These are phyloP conservation scores for Leccinellum luteum DNA, from an alignment of 768 basidiomycete species.

Conservation along the genomic window DNA sequence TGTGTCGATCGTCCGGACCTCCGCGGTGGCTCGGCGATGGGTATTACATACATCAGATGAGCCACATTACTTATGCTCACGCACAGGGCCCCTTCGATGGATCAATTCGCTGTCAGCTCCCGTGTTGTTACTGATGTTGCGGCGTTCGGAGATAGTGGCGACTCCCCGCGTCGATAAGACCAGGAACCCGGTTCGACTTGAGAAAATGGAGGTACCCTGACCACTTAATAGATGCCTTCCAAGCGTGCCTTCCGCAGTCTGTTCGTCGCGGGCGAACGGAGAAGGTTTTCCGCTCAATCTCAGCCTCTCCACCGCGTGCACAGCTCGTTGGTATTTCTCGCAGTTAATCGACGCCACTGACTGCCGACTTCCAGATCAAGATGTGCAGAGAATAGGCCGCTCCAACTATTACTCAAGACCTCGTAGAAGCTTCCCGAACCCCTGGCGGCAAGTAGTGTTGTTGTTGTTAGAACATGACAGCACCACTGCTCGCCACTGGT, in stretches of 20 bases:
- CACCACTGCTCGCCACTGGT: conserved; percentile 33
- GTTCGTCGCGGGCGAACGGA: not conserved
- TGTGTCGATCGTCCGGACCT: not conserved
- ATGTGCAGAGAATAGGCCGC: conserved; percentile 93
- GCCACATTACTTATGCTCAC: not conserved
- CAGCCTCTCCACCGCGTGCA: not conserved
- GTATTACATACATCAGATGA: not conserved
- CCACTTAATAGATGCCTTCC: not conserved
- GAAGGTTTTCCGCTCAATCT: not conserved
- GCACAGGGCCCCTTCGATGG: not conserved
- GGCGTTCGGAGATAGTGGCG: not conserved
- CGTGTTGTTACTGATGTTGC: not conserved
- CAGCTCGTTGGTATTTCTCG: not conserved
- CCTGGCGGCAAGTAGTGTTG: conserved; percentile 69
- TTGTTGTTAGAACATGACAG: conserved; percentile 55
- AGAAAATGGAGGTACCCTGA: not conserved
- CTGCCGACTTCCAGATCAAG: conserved; percentile 41
- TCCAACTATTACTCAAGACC: conserved; percentile 86
- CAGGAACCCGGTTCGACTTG: not conserved
- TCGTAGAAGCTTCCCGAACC: conserved; percentile 94
- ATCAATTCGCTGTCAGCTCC: not conserved
- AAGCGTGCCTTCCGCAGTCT: not conserved
- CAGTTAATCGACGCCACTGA: not conserved
- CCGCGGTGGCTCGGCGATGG: not conserved
- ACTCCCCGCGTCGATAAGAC: not conserved